Evolutionary conservation across 441 rosid species (phyloP), one percentile per base, ranked within the genome.

Genomic region (Breynia disticha): DNA sequence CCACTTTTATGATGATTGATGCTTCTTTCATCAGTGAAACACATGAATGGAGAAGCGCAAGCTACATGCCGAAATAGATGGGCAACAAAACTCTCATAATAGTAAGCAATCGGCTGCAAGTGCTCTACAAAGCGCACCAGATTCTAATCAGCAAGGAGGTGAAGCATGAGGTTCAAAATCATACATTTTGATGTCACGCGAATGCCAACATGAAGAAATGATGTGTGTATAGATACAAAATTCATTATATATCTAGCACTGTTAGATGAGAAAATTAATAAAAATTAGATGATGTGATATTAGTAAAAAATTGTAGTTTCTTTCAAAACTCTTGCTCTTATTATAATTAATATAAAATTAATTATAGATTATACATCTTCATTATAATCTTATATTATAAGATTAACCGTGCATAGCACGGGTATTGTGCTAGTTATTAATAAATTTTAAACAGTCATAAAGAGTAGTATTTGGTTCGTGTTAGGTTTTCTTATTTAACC

Each of bases 1-100:
- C 99, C 41, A 71, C 87, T 21, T 72, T 73, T 50, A 72, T 86
- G 59, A 89, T 85, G 94, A 66, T 73, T 28, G 79, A 71, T 51
- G 72, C 77, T 53, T 79, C 87, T 11, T 11, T 72, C 60, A 45
- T 84, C 19, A 66, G 16, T 2, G 84, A 83, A 81, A 50, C 80
- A 60, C 37, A 15, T 22, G 73, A 64, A 56, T 70, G 74, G 75
- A 70, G 76, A 68, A n/a, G n/a, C n/a, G n/a, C 57, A n/a, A 67
- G 54, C 44, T 54, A 61, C 50, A 17, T 16, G 55, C 48, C 37
- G 67, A 17, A 46, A 45, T 60, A 52, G 61, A 64, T 32, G 72
- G 65, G 56, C 69, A 54, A 37, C 69, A 0, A 5, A 52, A 22
- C 19, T 42, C 68, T 32, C 72, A 38, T 61, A 67, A 46, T 47